These are phyloP conservation scores for Amanita brunnescens DNA, from an alignment of 768 basidiomycete genomes.

Conservation along the genomic window DNA sequence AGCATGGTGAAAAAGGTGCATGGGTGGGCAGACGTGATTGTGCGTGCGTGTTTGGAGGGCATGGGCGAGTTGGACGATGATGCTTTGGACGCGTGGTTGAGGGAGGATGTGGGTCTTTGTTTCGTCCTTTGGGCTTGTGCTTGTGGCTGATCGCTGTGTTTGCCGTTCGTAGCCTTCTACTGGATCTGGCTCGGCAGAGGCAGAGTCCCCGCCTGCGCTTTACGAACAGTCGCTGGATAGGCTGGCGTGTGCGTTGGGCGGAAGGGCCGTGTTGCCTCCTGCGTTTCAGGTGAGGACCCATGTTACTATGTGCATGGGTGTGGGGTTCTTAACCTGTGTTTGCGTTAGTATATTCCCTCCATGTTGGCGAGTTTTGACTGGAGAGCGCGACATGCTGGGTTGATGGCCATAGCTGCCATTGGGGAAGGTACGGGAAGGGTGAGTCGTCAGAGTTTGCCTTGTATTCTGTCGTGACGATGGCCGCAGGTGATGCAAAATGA, in stretches of 20 bases:
- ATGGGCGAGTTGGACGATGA: constrained; percentile 66
- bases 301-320: background rate
- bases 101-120: constrained; percentile 55
- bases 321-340: background rate
- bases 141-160: background rate
- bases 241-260: constrained; percentile 72
- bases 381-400: constrained; percentile 75
- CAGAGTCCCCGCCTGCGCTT: constrained; percentile 58
- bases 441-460: background rate
- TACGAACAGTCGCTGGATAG: constrained; percentile 83
- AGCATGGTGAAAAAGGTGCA: constrained; percentile 57
- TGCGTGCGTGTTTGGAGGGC: constrained; percentile 72
- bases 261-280: constrained; percentile 63
- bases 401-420: constrained; percentile 82
- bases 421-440: constrained; percentile 79
- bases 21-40: constrained; percentile 64
- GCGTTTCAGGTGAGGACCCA: constrained; percentile 48
- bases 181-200: constrained; percentile 47
- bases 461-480: background rate
- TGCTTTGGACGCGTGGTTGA: constrained; percentile 51
- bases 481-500: constrained; percentile 69
- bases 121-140: no score
- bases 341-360: constrained; percentile 58
- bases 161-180: constrained; percentile 48
- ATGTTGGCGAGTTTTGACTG: constrained; percentile 81